Evolutionary conservation across 2,329 filamentous ascomycete genomes (phyloP), one percentile per base, ranked within the genome.

Genomic region (Ceratocystis ficicola): DNA sequence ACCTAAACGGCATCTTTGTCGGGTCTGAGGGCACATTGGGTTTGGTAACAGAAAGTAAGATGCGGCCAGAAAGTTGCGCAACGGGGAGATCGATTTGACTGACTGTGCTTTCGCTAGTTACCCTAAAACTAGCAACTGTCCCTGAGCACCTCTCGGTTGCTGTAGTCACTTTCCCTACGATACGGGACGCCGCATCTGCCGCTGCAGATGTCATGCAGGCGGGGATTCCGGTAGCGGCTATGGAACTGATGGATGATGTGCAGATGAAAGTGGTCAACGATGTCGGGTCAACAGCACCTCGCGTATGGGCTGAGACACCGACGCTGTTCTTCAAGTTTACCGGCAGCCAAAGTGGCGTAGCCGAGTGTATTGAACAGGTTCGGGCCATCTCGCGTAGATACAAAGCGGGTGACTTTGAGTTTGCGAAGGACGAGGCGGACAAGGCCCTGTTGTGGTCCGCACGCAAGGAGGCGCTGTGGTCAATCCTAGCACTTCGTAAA

Each of bases 191-290:
- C 1, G 88, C 89, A 0, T 81, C 85, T 0, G 87, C 88, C 0
- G 89, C 89, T 0, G 86, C 87, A 1, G 83, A 82, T 62, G 83
- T 93, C n/a, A 88, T 93, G 80, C 84, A 88, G 70, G 81, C 84
- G 0, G 88, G 86, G 0, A 79, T 91, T 2, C 88, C 86, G 0
- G 81, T 92, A 5, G 87, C 86, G 0, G 87, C 87, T 2, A 87
- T 92, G 83, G 89, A 94, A 75, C 85, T 94, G 70, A 90, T 94
- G 87, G 89, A 94, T 72, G 89, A 94, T 67, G 87, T 93, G 2
- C 88, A 92, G 75, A 94, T 94, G 89, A 82, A 79, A 69, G 87
- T 93, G 0, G 86, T 94, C 72, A 94, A 94, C 75, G 79, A 85
- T 64, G 83, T 86, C 10, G 86, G 87, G 0, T 83, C 84, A 3